Base-by-base conservation (phyloP, 2,329 filamentous ascomycete species). In the Samsoniella hepiali region DNA sequence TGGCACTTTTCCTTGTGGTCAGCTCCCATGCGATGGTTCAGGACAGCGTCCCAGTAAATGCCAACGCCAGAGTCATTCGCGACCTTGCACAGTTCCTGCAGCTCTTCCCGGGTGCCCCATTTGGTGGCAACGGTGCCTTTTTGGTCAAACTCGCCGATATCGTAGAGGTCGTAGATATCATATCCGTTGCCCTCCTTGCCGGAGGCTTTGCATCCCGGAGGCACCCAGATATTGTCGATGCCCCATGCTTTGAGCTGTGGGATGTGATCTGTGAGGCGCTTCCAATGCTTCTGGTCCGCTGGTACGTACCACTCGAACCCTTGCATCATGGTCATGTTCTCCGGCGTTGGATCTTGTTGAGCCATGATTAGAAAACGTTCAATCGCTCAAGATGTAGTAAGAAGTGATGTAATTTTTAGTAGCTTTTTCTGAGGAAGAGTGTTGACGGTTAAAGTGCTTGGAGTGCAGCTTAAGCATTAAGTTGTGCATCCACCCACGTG, bases 21-120 rank as follows among this genome's bases (percentile, higher is more conserved):
- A 17, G 88, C 89, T 3, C 84, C 88, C n/a, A 88, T 88, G 72
- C 89, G 90, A 73, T 91, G 89, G 70, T 91, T 91, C 38, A 91
- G 77, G 1, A 91, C 88, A 2, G 88, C 87, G 72, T 91, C 89
- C 84, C 87, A 91, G 68, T 89, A 86, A 1, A 91, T 72, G 0
- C 84, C 84, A 7, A 91, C 79, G 0, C 81, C 84, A 45, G 82
- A 70, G 31, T 84, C 76, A 55, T 84, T 81, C 3, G 60, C 60
- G 15, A 32, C 29, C 3, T 51, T 50, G 60, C 60, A 63, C 2
- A 63, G 60, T n/a, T 27, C 77, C 4, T 83, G 64, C 6, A 91
- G 77, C 65, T 91, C 87, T 47, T 85, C 81, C 68, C 85, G 86
- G 3, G 80, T 78, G 3, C 89, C 89, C 88, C 88, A 92, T 80